Conservation (phyloP, 345 rosid species). For the Conringia planisiliqua region DNA sequence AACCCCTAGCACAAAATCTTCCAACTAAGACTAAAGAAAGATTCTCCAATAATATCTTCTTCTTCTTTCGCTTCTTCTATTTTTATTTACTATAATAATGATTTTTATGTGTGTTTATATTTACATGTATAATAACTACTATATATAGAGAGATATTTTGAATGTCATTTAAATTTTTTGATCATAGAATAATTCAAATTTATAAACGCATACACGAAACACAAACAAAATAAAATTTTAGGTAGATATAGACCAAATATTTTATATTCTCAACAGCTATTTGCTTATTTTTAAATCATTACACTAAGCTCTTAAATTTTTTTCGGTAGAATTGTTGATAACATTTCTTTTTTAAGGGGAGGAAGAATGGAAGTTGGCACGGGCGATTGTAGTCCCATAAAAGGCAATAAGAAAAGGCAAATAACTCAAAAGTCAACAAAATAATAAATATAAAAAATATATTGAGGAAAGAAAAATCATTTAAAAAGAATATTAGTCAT, state of each 20-base stretch:
- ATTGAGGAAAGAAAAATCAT: not conserved
- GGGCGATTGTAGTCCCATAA: slow-evolving; percentile 22
- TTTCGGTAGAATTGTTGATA: not conserved
- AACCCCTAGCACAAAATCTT: slow-evolving; percentile 21
- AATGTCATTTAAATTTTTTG: not conserved
- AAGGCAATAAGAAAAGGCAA: slow-evolving; percentile 4
- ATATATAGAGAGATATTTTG: not conserved
- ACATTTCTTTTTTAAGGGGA: slow-evolving; percentile 17
- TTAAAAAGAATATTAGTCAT: not conserved
- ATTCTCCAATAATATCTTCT: slow-evolving; percentile 21
- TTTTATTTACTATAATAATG: not conserved
- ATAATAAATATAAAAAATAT: not conserved
- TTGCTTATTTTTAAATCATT: not conserved
- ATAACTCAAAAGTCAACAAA: slow-evolving; percentile 32
- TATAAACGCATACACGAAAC: not conserved
- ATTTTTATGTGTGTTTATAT: not conserved
- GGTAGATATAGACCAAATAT: not conserved
- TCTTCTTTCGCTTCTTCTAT: not conserved
- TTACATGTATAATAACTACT: not conserved
- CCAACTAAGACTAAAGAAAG: slow-evolving; percentile 25
- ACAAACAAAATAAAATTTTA: not conserved
- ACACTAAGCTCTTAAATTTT: not conserved
- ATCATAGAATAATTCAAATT: no score
- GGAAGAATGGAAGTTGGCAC: slow-evolving; percentile 30
- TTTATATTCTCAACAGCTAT: not conserved